Evolutionary conservation across 345 rosid genomes (phyloP), one percentile per base, ranked within the genome.

Genomic region (Populus nigra): DNA sequence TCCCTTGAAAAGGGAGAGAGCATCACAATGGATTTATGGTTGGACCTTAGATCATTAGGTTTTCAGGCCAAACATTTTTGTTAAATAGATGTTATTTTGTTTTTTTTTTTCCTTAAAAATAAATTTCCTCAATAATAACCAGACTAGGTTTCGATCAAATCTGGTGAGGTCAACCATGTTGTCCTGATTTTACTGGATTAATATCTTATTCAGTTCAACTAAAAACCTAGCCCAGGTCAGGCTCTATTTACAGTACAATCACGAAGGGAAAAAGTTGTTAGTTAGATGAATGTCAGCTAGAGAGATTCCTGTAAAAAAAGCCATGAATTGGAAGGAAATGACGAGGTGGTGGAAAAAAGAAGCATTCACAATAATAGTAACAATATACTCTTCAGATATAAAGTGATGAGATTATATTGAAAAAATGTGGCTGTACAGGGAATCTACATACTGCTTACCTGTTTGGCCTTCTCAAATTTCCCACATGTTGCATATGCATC

Each of bases 391-490:
- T 50, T 41, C 5, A n/a, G 15, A 43, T 18, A 41, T 13, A 33
- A 55, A 55, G 62, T 55, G 62, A 55, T 55, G 62, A 55, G n/a
- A 55, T 22, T 22, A 55, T 22, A 55, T 22, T 55, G 62, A 55
- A 55, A 55, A 22, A 20, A n/a, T 55, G 62, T 55, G 62, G 25
- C n/a, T n/a, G 62, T 55, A 22, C 5, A 55, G 27, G 62, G 29
- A 49, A 68, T 7, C n/a, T 33, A 50, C 62, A 33, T 16, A 71
- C 38, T 57, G 35, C 43, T 39, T 86, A 96, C 99, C 98, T 87
- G 88, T 82, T 91, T 92, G 71, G 99, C 94, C 83, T 92, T 92
- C 81, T 91, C 96, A 87, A 90, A 84, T 71, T 87, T 86, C 69
- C 96, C 93, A 77, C 87, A 88, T 72, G 86, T 70, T 83, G 89